Conservation (phyloP, 2,329 filamentous ascomycete genomes). For the Botrytis aclada region DNA sequence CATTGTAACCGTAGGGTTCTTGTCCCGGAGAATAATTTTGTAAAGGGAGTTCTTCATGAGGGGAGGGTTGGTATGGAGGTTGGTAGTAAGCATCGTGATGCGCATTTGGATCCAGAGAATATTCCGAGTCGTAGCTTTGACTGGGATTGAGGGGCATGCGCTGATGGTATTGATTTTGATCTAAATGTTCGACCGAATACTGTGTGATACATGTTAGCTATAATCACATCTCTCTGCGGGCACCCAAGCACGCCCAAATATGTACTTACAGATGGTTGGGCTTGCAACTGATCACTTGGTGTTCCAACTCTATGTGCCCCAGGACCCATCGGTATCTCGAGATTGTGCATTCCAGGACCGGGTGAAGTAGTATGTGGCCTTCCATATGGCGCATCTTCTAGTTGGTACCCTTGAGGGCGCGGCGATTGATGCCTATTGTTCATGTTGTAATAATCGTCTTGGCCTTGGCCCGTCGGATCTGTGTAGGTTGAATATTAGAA, state of each 20-base stretch:
- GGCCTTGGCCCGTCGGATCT: conserved; percentile 38
- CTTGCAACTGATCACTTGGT: conserved; percentile 71
- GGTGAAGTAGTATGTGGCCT: conserved; percentile 28
- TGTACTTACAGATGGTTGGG: conserved; percentile 76
- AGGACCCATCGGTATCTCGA: conserved; percentile 68
- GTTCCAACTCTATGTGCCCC: conserved; percentile 51
- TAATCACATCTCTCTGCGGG: background rate
- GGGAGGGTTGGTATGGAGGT: conserved; percentile 69
- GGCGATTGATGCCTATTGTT: conserved; percentile 57
- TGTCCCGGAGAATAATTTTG: conserved; percentile 26
- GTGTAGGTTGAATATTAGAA: conserved; percentile 27
- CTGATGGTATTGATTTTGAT: conserved; percentile 59
- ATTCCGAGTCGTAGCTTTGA: conserved; percentile 58
- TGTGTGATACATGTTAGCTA: conserved; percentile 36
- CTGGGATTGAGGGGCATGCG: conserved; percentile 47
- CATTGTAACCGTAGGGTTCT: conserved; percentile 43
- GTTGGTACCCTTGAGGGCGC: conserved; percentile 75
- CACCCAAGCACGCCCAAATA: conserved; percentile 5
- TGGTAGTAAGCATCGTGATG: conserved; percentile 88
- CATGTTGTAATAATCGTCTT: conserved; percentile 64
- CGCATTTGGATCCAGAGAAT: conserved; percentile 75
- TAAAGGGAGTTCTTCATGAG: conserved; percentile 36
- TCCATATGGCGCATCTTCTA: conserved; percentile 58
- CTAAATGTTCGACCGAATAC: conserved; percentile 70
- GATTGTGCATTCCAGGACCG: conserved; percentile 44